These are phyloP conservation scores for Sicyos baderoa DNA, from an alignment of 306 rosid genomes.

Conservation along the genomic window DNA sequence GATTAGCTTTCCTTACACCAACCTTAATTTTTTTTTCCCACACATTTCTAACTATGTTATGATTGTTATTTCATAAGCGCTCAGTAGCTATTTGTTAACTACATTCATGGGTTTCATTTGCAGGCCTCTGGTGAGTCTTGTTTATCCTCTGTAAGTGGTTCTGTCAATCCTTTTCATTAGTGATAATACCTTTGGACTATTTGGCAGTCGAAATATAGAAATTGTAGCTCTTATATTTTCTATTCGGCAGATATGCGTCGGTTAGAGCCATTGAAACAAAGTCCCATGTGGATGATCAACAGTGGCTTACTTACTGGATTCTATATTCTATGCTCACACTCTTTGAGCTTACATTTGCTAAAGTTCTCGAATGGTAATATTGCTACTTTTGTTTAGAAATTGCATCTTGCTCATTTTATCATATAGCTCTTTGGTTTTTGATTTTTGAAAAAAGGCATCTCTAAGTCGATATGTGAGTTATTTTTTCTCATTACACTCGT, in stretches of 20 bases:
- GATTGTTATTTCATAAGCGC: background rate
- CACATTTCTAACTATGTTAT: background rate
- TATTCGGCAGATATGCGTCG: conserved; percentile 66
- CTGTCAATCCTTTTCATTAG: background rate
- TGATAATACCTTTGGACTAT: background rate
- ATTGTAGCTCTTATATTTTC: conserved; percentile 19
- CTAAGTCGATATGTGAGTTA: too few species aligned
- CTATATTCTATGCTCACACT: conserved; percentile 88
- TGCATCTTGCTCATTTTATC: too few species aligned
- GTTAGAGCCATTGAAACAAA: conserved; percentile 85
- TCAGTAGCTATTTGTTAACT: conserved; percentile 19
- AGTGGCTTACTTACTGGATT: conserved; percentile 97
- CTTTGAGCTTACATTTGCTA: conserved; percentile 81
- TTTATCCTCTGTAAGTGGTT: conserved; percentile 81
- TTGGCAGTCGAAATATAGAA: background rate
- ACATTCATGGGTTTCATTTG: conserved; percentile 25
- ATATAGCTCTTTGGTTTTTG: too few species aligned
- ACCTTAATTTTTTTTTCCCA: background rate
- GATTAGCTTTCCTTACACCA: background rate
- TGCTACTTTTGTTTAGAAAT: too few species aligned
- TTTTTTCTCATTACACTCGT: too few species aligned
- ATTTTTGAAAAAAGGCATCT: too few species aligned
- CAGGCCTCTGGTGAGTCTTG: conserved; percentile 96
- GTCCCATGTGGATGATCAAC: conserved; percentile 83
- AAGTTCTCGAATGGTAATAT: conserved; percentile 69